Percentiles rank a stretch among this genome's conserved stretches.
These are phyloP conservation scores for Macadamia integrifolia DNA, from an alignment of 164 flowering plant genomes.

Conservation along the genomic window DNA sequence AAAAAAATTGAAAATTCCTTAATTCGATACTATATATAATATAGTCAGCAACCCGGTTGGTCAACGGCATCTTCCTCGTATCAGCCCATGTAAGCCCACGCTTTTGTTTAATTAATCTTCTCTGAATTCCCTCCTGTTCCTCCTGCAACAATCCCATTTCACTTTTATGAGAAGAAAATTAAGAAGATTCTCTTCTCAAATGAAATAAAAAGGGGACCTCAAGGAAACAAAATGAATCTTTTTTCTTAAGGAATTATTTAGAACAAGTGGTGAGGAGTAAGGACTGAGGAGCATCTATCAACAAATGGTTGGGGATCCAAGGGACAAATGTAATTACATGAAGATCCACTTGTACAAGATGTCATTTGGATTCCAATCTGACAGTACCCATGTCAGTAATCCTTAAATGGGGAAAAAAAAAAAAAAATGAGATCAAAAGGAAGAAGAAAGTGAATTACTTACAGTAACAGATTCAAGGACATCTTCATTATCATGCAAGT, in stretches of 20 bases:
- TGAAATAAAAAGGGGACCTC: not conserved
- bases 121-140: slow-evolving; percentile 62
- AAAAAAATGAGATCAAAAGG: not conserved
- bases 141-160: slow-evolving; percentile 31
- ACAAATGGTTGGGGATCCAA: no score
- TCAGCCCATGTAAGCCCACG: slow-evolving; percentile 74
- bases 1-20: no score
- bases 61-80: slow-evolving; percentile 65
- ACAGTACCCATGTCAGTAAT: not conserved
- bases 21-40: no score
- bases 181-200: not conserved
- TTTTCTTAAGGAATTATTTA: no score
- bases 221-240: no score
- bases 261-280: no score
- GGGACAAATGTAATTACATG: no score
- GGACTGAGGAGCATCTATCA: no score
- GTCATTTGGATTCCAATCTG: not conserved
- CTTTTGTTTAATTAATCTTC: slow-evolving; percentile 27
- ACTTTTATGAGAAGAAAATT: not conserved
- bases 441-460: slow-evolving; percentile 3
- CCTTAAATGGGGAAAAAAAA: not conserved
- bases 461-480: slow-evolving; percentile 65
- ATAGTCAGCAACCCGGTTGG: slow-evolving; percentile 33
- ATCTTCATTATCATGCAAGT: slow-evolving; percentile 51
- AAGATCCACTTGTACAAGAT: no score